Evolutionary conservation across 345 rosid species (phyloP).

Genomic region (Theobroma cacao): DNA sequence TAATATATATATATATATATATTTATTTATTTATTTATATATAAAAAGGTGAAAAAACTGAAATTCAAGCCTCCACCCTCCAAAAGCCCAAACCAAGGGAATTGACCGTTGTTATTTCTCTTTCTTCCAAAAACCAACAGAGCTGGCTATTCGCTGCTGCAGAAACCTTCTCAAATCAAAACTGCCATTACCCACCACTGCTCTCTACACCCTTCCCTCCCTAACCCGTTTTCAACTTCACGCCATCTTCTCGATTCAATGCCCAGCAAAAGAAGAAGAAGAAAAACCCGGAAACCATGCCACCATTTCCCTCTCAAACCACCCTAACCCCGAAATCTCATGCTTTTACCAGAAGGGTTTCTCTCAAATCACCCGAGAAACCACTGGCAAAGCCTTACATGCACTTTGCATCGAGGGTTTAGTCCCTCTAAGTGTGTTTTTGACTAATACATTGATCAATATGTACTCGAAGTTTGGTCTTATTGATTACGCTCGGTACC

Average conservation of each 20-base stretch:
- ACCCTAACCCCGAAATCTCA: conserved; percentile 57
- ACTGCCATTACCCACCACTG: neutral
- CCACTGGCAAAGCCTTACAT: conserved; percentile 65
- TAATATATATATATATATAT: too few species aligned
- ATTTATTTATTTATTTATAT: too few species aligned
- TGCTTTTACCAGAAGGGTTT: conserved; percentile 70
- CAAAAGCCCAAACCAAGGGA: neutral
- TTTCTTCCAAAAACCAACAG: neutral
- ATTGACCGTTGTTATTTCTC: neutral
- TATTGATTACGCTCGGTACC: conserved; percentile 42
- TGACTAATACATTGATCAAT: conserved; percentile 58
- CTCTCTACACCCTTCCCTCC: conserved; percentile 12
- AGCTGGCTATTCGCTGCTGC: conserved; percentile 29
- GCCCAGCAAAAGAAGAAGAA: conserved; percentile 15
- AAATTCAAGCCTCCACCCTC: neutral
- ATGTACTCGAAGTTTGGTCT: conserved; percentile 64
- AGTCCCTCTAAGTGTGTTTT: conserved; percentile 38
- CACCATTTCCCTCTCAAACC: conserved; percentile 45
- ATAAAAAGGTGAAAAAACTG: too few species aligned
- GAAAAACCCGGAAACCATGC: conserved; percentile 18
- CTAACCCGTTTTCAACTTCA: conserved; percentile 19
- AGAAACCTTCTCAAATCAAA: conserved; percentile 20
- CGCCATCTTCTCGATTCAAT: conserved; percentile 38
- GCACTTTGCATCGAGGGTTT: conserved; percentile 67
- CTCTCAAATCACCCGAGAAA: conserved; percentile 56